Evolutionary conservation across 495 filamentous ascomycete genomes (phyloP).

Genomic region (Xylaria palmicola): DNA sequence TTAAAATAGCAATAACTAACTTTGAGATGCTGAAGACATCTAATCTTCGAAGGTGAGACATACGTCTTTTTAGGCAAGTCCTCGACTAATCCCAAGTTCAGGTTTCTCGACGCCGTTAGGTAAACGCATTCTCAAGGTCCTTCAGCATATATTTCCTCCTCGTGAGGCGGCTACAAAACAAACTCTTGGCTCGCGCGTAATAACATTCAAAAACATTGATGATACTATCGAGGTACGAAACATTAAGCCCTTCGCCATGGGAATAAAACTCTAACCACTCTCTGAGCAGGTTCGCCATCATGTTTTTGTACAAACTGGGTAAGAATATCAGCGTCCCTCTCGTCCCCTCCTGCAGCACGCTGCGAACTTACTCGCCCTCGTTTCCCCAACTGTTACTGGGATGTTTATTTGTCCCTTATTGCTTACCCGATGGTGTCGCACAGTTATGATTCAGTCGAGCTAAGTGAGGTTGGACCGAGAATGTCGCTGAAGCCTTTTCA

Average conservation of each 20-base stretch:
- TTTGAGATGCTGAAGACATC: conserved; percentile 44
- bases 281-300: conserved; percentile 39
- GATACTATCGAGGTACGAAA: conserved; percentile 77
- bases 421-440: neutral
- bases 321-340: neutral
- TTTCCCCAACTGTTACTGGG: neutral
- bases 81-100: neutral
- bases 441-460: conserved; percentile 76
- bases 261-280: neutral
- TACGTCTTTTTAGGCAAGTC: neutral
- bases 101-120: conserved; percentile 83
- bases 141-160: conserved; percentile 94
- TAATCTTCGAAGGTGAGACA: conserved; percentile 75
- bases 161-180: conserved; percentile 66
- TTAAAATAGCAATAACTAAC: neutral
- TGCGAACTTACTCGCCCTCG: conserved; percentile 59
- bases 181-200: conserved; percentile 75
- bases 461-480: conserved; percentile 91
- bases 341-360: conserved; percentile 78
- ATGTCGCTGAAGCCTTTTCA: conserved; percentile 98
- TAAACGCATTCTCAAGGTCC: conserved; percentile 77
- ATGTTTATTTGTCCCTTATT: neutral
- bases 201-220: conserved; percentile 93
- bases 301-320: conserved; percentile 43
- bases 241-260: conserved; percentile 20